A percentile compares a stretch with the other conserved stretches of the same genome.
Evolutionary conservation across 345 rosid species (phyloP).

Genomic region (Pugionium cornutum): DNA sequence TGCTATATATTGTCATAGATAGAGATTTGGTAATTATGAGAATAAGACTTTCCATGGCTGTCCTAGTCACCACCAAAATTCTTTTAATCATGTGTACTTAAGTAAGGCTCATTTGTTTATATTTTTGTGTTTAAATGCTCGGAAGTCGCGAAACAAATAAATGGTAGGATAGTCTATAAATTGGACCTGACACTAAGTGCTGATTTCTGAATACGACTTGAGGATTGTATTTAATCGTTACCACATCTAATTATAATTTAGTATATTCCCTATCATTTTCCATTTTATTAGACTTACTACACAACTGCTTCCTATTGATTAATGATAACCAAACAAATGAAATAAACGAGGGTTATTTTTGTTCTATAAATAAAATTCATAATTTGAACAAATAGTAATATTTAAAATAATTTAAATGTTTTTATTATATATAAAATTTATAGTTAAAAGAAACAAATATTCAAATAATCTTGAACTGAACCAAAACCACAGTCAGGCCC

Average conservation of each 20-base stretch:
- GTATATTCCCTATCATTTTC: constrained; percentile 14
- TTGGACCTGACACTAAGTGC: constrained; percentile 4
- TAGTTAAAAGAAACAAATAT: too few species aligned
- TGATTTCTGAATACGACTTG: constrained; percentile 28
- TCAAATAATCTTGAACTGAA: constrained; percentile 8
- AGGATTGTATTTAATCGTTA: constrained; percentile 21
- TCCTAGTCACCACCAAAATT: too few species aligned
- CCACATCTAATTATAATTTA: constrained; percentile 16
- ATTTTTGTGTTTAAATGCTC: constrained; percentile 1
- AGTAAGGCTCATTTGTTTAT: background rate
- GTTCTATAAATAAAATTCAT: too few species aligned
- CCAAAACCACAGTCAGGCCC: constrained; percentile 30
- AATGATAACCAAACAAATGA: background rate
- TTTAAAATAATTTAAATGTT: too few species aligned
- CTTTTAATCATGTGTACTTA: background rate
- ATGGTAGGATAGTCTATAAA: background rate
- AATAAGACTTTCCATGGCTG: background rate
- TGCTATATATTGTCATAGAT: background rate
- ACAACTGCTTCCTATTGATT: constrained; percentile 4
- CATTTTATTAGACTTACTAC: constrained; percentile 27
- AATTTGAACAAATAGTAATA: too few species aligned
- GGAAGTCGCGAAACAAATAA: background rate
- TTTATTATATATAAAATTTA: too few species aligned
- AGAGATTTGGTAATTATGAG: constrained; percentile 4
- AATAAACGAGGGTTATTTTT: background rate